A percentile compares a stretch with the other conserved stretches of the same genome.
phyloP scores from a whole-genome alignment of 495 filamentous ascomycete species.

The Lasiosphaeriaceae sp. region DNA sequence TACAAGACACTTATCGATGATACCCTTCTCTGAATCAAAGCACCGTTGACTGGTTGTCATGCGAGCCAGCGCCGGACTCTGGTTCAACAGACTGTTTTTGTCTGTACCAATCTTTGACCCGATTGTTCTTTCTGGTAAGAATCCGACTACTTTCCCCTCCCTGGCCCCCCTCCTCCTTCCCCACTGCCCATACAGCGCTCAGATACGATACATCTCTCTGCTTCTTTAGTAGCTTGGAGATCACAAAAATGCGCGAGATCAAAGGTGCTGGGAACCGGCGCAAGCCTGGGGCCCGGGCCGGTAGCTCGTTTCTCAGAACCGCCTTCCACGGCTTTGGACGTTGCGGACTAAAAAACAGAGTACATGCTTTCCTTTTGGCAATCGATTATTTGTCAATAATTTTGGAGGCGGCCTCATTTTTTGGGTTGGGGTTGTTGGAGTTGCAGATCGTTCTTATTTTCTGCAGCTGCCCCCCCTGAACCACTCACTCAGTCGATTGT shows the following conservation, averaged over 20 bases:
- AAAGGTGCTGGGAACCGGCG: conserved; percentile 28
- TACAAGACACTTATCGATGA: conserved; percentile 27
- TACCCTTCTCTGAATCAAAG: conserved; percentile 36
- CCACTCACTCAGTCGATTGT: neutral
- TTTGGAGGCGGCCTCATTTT: neutral
- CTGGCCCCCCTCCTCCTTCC: conserved; percentile 2
- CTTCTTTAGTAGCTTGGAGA: conserved; percentile 42
- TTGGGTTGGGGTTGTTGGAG: neutral
- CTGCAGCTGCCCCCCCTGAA: neutral
- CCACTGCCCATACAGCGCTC: conserved; percentile 24
- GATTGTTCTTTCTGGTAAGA: too few species aligned
- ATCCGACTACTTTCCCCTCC: neutral
- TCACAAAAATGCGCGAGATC: conserved; percentile 48
- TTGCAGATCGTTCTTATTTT: neutral
- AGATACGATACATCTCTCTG: conserved; percentile 52
- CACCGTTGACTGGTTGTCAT: neutral
- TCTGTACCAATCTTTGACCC: neutral
- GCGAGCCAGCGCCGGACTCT: neutral
- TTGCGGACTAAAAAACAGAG: conserved; percentile 52
- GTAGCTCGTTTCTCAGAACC: conserved; percentile 50
- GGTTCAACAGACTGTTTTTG: neutral
- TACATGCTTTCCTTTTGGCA: conserved; percentile 32
- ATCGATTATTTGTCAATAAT: neutral
- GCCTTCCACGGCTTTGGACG: conserved; percentile 47
- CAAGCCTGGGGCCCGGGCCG: conserved; percentile 17